Evolutionary conservation across 768 basidiomycete genomes (phyloP).

Genomic region (Rhodotorula paludigena): DNA sequence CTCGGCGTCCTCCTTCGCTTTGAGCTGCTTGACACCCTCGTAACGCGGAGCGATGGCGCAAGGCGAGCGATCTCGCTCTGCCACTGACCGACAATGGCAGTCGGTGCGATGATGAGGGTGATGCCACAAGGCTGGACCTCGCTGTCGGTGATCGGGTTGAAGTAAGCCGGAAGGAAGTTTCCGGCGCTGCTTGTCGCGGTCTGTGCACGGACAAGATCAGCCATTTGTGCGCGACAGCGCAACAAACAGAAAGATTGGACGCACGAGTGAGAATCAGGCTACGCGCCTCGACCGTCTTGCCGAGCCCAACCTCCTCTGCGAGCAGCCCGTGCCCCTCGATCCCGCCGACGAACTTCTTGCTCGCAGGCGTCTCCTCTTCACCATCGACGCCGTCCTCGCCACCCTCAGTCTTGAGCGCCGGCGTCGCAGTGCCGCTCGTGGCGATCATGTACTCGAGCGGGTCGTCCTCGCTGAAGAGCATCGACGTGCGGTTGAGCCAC

Average conservation of each 20-base stretch:
- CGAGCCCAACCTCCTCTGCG: constrained; percentile 52
- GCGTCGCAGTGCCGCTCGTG: background rate
- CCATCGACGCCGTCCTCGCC: constrained; percentile 21
- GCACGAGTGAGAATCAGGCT: constrained; percentile 45
- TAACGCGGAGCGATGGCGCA: constrained; percentile 48
- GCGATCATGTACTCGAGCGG: background rate
- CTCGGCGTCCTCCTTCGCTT: background rate
- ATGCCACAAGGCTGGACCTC: constrained; percentile 42
- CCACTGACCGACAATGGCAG: constrained; percentile 49
- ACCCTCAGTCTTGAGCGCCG: background rate
- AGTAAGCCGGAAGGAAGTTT: constrained; percentile 26
- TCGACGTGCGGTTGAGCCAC: constrained; percentile 24
- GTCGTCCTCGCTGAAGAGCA: background rate
- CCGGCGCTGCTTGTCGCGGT: constrained; percentile 25
- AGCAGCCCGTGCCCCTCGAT: constrained; percentile 45
- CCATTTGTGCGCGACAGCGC: background rate
- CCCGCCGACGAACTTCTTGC: constrained; percentile 30
- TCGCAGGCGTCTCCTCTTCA: constrained; percentile 20
- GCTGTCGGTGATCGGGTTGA: constrained; percentile 20
- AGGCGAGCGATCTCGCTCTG: constrained; percentile 47
- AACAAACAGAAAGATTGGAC: constrained; percentile 24
- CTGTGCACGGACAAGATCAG: background rate
- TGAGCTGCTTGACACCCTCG: constrained; percentile 34
- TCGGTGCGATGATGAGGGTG: constrained; percentile 50
- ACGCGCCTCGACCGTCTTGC: constrained; percentile 51